A percentile compares a stretch with the other conserved stretches of the same genome.
Conservation (phyloP, 75 land plant species). For the Isoetes taiwanensis region DNA sequence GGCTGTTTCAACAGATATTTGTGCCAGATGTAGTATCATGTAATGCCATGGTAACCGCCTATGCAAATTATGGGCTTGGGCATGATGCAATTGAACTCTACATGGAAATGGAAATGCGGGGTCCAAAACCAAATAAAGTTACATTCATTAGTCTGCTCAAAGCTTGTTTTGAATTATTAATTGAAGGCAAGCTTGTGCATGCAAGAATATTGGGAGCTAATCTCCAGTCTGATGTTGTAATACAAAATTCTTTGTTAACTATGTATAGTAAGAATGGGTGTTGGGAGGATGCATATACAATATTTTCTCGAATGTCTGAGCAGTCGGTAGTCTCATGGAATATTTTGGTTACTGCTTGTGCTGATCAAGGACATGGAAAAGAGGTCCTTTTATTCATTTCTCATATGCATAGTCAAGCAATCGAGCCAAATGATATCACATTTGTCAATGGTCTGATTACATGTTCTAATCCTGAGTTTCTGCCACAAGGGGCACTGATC, state of each 20-base stretch:
- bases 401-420: no score
- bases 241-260: neutral
- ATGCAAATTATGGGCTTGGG: neutral
- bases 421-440: no score
- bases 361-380: neutral
- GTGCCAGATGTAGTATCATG: neutral
- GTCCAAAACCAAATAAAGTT: neutral
- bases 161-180: neutral
- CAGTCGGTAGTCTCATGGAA: constrained; percentile 18
- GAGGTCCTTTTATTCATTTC: no score
- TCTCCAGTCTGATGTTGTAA: no score
- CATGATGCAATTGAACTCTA: neutral
- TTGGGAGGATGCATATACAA: neutral
- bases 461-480: no score
- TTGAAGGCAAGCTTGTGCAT: no score
- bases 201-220: no score
- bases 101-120: neutral
- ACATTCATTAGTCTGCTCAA: neutral
- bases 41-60: neutral
- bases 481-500: no score
- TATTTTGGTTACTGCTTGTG: constrained; percentile 15
- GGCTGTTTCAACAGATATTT: neutral
- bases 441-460: no score
- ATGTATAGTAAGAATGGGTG: neutral
- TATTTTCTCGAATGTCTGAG: neutral